Conservation (phyloP, 371 early-diverging fungal genomes). For the Actinomucor elegans region DNA sequence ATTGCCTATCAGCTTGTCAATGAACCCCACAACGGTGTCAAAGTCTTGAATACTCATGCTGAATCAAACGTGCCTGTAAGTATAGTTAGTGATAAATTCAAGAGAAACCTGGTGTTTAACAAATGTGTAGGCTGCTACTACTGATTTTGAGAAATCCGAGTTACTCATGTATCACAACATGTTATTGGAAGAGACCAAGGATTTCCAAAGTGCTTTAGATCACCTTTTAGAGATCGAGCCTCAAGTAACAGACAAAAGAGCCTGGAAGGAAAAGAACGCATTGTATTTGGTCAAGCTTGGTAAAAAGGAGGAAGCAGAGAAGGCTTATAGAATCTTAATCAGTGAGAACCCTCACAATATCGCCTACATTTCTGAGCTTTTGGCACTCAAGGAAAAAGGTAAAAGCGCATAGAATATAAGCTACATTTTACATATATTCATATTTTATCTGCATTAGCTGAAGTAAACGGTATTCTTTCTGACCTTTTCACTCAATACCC, state of each 20-base stretch:
- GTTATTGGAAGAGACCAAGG: conserved; percentile 80
- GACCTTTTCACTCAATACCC: conserved; percentile 75
- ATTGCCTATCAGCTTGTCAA: conserved; percentile 82
- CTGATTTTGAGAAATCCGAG: conserved; percentile 76
- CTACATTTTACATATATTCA: background rate
- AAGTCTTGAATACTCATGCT: conserved; percentile 69
- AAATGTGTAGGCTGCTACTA: conserved; percentile 42
- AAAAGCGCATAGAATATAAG: too few relatives aligned
- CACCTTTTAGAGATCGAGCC: conserved; percentile 71
- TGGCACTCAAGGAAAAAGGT: conserved; percentile 47
- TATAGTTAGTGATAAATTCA: background rate
- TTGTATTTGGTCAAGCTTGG: conserved; percentile 64
- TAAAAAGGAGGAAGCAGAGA: conserved; percentile 72
- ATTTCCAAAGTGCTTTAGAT: conserved; percentile 72
- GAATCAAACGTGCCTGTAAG: conserved; percentile 44
- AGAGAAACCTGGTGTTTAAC: background rate
- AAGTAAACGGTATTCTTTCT: conserved; percentile 42
- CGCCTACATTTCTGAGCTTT: conserved; percentile 69
- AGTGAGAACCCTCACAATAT: conserved; percentile 80
- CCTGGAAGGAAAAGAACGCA: conserved; percentile 77
- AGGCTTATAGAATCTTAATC: conserved; percentile 71
- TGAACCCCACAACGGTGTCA: conserved; percentile 73
- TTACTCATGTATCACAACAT: conserved; percentile 74
- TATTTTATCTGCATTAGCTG: too few relatives aligned
- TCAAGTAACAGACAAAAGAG: conserved; percentile 71